Evolutionary conservation across 352 stramenopile species (phyloP).

Genomic region (Pythium chondricola): DNA sequence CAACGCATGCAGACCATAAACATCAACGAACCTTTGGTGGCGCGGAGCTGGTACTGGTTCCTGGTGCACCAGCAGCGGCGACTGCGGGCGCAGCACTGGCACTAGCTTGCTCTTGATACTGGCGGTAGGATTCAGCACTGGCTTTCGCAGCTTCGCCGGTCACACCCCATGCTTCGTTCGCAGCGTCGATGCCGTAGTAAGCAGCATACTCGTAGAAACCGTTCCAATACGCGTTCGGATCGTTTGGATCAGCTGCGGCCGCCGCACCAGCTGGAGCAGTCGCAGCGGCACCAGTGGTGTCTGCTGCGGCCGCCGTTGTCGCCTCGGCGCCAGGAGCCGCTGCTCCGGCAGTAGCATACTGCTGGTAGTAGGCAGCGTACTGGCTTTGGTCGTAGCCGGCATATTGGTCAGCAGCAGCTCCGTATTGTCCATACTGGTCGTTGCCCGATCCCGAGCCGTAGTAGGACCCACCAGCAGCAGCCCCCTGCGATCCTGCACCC

Average conservation of each 20-base stretch:
- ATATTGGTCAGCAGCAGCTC: slow-evolving; percentile 20
- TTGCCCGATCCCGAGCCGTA: slow-evolving; percentile 36
- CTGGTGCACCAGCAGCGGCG: slow-evolving; percentile 8
- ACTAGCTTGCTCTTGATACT: slow-evolving; percentile 53
- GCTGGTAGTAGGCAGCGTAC: slow-evolving; percentile 75
- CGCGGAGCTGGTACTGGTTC: slow-evolving; percentile 13
- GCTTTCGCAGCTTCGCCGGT: slow-evolving; percentile 63
- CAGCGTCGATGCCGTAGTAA: slow-evolving; percentile 83
- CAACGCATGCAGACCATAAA: slow-evolving; percentile 24
- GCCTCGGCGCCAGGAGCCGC: slow-evolving; percentile 19
- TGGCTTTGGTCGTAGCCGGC: slow-evolving; percentile 45
- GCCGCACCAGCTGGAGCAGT: slow-evolving; percentile 14
- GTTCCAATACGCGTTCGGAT: slow-evolving; percentile 87
- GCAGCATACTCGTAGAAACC: slow-evolving; percentile 86
- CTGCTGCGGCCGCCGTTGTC: slow-evolving; percentile 11
- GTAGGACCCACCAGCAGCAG: slow-evolving; percentile 15
- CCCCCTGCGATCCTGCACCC: slow-evolving; percentile 43
- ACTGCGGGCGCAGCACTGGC: slow-evolving; percentile 23
- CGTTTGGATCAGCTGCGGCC: slow-evolving; percentile 67
- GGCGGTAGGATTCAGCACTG: slow-evolving; percentile 64
- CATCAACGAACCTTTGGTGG: slow-evolving; percentile 58
- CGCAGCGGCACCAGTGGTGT: slow-evolving; percentile 18
- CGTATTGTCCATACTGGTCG: slow-evolving; percentile 40
- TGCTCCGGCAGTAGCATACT: slow-evolving; percentile 26
- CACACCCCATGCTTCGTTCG: slow-evolving; percentile 80